Evolutionary conservation across 306 rosid genomes (phyloP).

Genomic region (Ochetophila trinervis): DNA sequence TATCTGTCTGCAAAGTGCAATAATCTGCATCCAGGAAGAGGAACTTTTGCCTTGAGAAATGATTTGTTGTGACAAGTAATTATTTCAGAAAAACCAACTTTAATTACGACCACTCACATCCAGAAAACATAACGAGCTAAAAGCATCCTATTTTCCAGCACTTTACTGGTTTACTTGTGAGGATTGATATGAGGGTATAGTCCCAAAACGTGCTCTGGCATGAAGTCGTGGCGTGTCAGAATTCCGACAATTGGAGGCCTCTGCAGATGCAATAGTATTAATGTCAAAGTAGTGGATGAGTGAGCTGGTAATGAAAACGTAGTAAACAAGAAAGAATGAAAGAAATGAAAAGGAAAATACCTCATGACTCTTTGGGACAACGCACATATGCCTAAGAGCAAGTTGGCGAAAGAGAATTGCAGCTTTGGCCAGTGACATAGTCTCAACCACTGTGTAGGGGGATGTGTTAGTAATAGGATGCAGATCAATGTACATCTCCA

Average conservation of each 20-base stretch:
- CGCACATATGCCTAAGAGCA: constrained; percentile 79
- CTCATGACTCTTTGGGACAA: constrained; percentile 65
- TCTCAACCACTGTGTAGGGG: constrained; percentile 67
- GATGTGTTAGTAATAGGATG: constrained; percentile 72
- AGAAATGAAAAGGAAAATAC: constrained; percentile 38
- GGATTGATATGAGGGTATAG: constrained; percentile 64
- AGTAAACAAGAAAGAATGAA: not conserved
- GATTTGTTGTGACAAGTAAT: too few species aligned
- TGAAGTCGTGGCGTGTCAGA: constrained; percentile 90
- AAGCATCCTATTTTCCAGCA: too few species aligned
- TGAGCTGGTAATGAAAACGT: too few species aligned
- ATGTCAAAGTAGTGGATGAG: too few species aligned
- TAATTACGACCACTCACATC: too few species aligned
- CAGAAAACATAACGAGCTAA: too few species aligned
- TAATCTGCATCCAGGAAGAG: too few species aligned
- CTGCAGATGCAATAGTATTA: constrained; percentile 36
- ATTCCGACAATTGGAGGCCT: constrained; percentile 90
- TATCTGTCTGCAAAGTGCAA: too few species aligned
- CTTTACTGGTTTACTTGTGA: constrained; percentile 31
- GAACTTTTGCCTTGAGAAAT: too few species aligned
- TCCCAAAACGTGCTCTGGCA: constrained; percentile 90
- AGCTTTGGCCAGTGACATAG: constrained; percentile 80
- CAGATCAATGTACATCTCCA: constrained; percentile 79
- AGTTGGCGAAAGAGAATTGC: constrained; percentile 72
- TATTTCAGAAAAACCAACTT: too few species aligned